These are phyloP conservation scores for Cyclocybe cylindracea DNA, from an alignment of 768 basidiomycete species.

Conservation along the genomic window DNA sequence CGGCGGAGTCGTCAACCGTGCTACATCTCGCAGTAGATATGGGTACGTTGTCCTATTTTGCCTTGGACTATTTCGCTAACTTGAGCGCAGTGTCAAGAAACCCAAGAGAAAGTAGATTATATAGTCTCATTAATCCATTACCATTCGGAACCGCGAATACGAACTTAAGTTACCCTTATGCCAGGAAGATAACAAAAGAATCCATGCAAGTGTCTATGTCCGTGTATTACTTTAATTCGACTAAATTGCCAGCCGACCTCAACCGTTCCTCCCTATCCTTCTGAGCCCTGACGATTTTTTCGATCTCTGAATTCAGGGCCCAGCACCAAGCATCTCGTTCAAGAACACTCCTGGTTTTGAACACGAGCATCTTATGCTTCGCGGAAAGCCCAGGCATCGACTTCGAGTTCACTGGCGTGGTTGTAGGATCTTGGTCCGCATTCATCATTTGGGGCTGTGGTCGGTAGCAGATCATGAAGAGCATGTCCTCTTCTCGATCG, in stretches of 20 bases:
- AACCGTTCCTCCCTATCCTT: slow-evolving; percentile 64
- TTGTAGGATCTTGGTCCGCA: slow-evolving; percentile 27
- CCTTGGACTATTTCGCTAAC: slow-evolving; percentile 9
- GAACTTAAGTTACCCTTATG: not conserved
- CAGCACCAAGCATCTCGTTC: slow-evolving; percentile 96
- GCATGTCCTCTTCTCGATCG: slow-evolving; percentile 84
- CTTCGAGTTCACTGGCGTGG: slow-evolving; percentile 26
- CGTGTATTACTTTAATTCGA: slow-evolving; percentile 27
- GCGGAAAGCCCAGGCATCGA: slow-evolving; percentile 52
- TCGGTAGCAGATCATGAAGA: slow-evolving; percentile 81
- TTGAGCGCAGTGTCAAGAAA: slow-evolving; percentile 68
- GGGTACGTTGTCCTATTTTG: slow-evolving; percentile 53
- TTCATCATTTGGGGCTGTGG: slow-evolving; percentile 33
- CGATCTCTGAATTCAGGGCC: slow-evolving; percentile 89
- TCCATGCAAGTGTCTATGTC: not conserved
- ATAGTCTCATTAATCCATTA: slow-evolving; percentile 5
- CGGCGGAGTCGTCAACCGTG: slow-evolving; percentile 84
- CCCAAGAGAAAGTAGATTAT: slow-evolving; percentile 65
- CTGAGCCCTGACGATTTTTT: slow-evolving; percentile 68
- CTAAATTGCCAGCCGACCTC: slow-evolving; percentile 63
- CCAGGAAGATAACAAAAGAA: not conserved
- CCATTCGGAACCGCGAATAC: not conserved
- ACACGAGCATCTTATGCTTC: slow-evolving; percentile 63
- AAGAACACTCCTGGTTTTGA: slow-evolving; percentile 76
- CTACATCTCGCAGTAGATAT: slow-evolving; percentile 85